Percentiles rank a stretch among this genome's conserved stretches.
Conservation (phyloP, 805 yeast genomes). For the Lipomyces orientalis region DNA sequence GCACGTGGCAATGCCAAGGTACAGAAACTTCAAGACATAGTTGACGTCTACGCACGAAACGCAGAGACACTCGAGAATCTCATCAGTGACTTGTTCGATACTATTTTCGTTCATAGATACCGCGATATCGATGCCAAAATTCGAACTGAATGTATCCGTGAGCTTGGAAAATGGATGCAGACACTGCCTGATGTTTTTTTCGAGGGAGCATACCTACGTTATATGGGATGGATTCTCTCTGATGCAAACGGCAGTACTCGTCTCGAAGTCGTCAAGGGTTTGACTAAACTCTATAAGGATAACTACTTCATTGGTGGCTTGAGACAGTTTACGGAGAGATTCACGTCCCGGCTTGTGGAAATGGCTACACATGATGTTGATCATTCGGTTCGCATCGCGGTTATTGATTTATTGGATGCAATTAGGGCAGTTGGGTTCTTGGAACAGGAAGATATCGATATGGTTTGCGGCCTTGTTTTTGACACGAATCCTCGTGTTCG, state of each 20-base stretch:
- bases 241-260: constrained; percentile 69
- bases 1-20: constrained; percentile 43
- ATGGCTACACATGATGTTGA: constrained; percentile 66
- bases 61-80: constrained; percentile 60
- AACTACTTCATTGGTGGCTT: constrained; percentile 63
- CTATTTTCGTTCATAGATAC: constrained; percentile 75
- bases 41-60: constrained; percentile 57
- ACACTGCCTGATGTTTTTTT: constrained; percentile 71
- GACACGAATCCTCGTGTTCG: constrained; percentile 47
- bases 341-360: constrained; percentile 66
- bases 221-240: constrained; percentile 84
- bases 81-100: constrained; percentile 67
- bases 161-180: constrained; percentile 75
- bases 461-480: constrained; percentile 51
- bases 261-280: constrained; percentile 62
- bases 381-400: constrained; percentile 56
- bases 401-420: constrained; percentile 60
- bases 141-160: constrained; percentile 68
- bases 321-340: constrained; percentile 78
- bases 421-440: constrained; percentile 66
- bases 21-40: constrained; percentile 49
- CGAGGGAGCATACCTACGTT: constrained; percentile 71
- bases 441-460: constrained; percentile 60
- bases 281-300: constrained; percentile 57
- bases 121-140: constrained; percentile 78